Percentiles rank a stretch among this genome's conserved stretches.
Conservation (phyloP, 257 asterid genomes). For the Ehretia macrophylla region DNA sequence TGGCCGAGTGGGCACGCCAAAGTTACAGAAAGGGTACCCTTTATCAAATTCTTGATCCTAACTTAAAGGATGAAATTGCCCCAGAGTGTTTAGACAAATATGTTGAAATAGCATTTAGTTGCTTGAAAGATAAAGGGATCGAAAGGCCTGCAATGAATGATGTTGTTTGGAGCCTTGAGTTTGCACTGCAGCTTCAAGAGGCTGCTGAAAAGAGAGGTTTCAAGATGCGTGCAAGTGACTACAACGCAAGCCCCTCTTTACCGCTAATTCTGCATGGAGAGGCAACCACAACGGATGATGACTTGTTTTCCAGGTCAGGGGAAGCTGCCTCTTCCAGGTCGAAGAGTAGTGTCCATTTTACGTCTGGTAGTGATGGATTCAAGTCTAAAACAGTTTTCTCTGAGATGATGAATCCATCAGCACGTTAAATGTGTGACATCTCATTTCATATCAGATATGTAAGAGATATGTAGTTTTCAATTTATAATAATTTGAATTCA, state of each 20-base stretch:
- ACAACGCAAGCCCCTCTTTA: conserved; percentile 1
- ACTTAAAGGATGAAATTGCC: conserved; percentile 42
- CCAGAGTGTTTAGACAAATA: conserved; percentile 42
- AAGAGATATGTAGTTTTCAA: too few species aligned
- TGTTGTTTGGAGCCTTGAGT: conserved; percentile 61
- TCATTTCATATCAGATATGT: too few species aligned
- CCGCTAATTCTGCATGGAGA: conserved; percentile 8
- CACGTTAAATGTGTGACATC: conserved; percentile 15
- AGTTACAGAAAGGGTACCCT: conserved; percentile 35
- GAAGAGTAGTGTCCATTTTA: conserved; percentile 10
- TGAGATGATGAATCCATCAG: conserved; percentile 34
- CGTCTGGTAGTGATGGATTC: background rate
- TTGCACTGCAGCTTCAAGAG: conserved; percentile 51
- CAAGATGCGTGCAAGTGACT: background rate
- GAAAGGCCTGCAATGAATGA: conserved; percentile 64
- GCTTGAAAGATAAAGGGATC: conserved; percentile 40
- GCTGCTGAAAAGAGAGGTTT: conserved; percentile 28
- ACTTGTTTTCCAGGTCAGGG: conserved; percentile 19
- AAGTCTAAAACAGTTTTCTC: conserved; percentile 35
- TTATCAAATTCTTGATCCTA: conserved; percentile 40
- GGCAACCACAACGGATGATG: conserved; percentile 21
- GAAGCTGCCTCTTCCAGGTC: conserved; percentile 14
- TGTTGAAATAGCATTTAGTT: conserved; percentile 35
- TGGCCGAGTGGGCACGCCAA: conserved; percentile 50
- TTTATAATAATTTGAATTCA: too few species aligned